A percentile compares a stretch with the other conserved stretches of the same genome.
These are phyloP conservation scores for Aspergillus texensis DNA, from an alignment of 2,329 filamentous ascomycete species.

Conservation along the genomic window DNA sequence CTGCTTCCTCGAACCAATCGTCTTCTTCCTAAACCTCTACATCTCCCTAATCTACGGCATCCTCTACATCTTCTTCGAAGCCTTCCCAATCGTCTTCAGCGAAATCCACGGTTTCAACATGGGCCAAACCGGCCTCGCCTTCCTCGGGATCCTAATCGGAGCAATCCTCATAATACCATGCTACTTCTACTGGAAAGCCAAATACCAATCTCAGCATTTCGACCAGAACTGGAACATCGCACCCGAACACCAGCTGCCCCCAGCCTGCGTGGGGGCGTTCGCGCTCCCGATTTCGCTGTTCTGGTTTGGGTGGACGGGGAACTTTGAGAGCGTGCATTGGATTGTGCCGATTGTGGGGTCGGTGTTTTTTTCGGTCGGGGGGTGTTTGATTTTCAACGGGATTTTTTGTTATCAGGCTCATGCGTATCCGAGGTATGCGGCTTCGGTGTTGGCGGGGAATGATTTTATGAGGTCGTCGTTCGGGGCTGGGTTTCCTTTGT, in stretches of 20 bases:
- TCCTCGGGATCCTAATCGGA: constrained; percentile 28
- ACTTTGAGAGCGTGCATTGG: constrained; percentile 62
- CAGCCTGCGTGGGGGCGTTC: constrained; percentile 62
- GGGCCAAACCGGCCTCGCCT: constrained; percentile 26
- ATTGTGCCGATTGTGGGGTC: constrained; percentile 67
- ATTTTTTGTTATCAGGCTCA: constrained; percentile 75
- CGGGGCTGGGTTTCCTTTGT: constrained; percentile 32
- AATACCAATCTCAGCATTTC: constrained; percentile 19
- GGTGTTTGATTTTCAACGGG: constrained; percentile 71
- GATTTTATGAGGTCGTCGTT: constrained; percentile 69
- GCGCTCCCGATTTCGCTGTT: constrained; percentile 68
- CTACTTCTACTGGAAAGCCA: constrained; percentile 39
- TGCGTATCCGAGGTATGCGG: constrained; percentile 70
- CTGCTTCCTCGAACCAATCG: constrained; percentile 26
- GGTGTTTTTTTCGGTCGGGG: constrained; percentile 67
- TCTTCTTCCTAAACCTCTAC: constrained; percentile 26
- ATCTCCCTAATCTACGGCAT: constrained; percentile 29
- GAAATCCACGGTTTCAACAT: constrained; percentile 38
- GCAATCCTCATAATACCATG: constrained; percentile 40
- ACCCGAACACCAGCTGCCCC: constrained; percentile 57
- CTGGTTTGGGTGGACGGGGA: constrained; percentile 67
- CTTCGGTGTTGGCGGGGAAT: constrained; percentile 72
- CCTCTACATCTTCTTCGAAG: constrained; percentile 52
- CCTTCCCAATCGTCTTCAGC: constrained; percentile 35
- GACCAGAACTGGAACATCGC: constrained; percentile 24